phyloP scores from a whole-genome alignment of 371 early-diverging fungal species.

The Rhizopus arrhizus region DNA sequence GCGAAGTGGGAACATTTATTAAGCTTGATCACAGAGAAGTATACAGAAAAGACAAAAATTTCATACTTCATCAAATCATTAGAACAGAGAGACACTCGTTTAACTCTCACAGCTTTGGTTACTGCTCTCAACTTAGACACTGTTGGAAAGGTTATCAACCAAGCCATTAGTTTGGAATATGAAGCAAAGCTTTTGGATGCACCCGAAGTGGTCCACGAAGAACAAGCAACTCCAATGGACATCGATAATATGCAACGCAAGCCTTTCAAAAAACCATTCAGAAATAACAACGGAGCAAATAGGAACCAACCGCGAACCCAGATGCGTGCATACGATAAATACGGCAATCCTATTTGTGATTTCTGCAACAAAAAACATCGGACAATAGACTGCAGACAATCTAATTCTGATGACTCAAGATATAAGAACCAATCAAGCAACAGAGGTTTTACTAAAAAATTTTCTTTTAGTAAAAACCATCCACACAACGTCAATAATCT shows the following conservation, averaged over 20 bases:
- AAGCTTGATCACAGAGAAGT: conserved; percentile 4
- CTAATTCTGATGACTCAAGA: not conserved
- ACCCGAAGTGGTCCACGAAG: not conserved
- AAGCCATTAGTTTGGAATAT: conserved; percentile 9
- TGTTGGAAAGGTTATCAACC: conserved; percentile 1
- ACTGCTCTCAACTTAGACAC: not conserved
- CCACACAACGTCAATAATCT: not conserved
- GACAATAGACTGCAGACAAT: conserved; percentile 2
- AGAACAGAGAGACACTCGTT: conserved; percentile 5
- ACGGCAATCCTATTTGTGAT: conserved; percentile 17
- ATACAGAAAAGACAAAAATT: conserved; percentile 8
- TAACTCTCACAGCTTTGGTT: not conserved
- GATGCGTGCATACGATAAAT: conserved; percentile 7
- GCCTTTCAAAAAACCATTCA: not conserved
- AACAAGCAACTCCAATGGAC: conserved; percentile 10
- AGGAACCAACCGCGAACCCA: not conserved
- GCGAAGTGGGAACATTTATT: conserved; percentile 6
- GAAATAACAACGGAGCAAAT: not conserved
- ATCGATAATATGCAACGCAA: not conserved
- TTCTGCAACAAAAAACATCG: conserved; percentile 4
- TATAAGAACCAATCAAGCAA: not conserved
- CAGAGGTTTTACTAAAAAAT: not conserved
- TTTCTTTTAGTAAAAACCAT: not conserved
- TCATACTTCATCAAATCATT: conserved; percentile 9
- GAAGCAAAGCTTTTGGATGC: conserved; percentile 3